A percentile compares a stretch with the other conserved stretches of the same genome.
Conservation (phyloP, 495 filamentous ascomycete genomes). For the Xylaria scruposa region DNA sequence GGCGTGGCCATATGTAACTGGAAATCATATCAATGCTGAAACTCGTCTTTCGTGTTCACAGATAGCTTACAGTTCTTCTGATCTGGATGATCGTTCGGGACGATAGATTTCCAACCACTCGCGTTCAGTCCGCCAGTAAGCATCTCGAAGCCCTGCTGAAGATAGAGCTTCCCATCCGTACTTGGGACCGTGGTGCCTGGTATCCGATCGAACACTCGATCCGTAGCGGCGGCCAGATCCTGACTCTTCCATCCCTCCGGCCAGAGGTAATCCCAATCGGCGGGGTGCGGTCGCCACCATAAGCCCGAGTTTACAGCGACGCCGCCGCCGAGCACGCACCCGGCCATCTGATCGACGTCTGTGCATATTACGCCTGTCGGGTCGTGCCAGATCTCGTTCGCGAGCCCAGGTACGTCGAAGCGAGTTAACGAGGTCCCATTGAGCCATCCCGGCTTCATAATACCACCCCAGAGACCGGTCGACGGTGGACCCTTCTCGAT, state of each 20-base stretch:
- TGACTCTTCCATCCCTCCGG: slow-evolving; percentile 68
- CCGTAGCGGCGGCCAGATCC: slow-evolving; percentile 62
- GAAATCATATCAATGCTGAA: background rate
- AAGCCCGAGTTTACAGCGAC: slow-evolving; percentile 66
- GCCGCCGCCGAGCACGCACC: slow-evolving; percentile 71
- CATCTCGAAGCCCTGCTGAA: slow-evolving; percentile 63
- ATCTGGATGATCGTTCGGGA: slow-evolving; percentile 61
- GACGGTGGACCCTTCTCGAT: slow-evolving; percentile 63
- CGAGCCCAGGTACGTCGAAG: slow-evolving; percentile 74
- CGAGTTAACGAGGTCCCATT: slow-evolving; percentile 64
- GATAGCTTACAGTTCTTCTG: slow-evolving; percentile 58
- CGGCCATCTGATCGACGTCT: slow-evolving; percentile 68
- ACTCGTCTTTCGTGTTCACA: background rate
- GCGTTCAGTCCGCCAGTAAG: slow-evolving; percentile 55
- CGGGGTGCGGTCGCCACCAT: slow-evolving; percentile 46
- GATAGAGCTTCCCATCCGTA: slow-evolving; percentile 65
- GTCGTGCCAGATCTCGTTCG: slow-evolving; percentile 63
- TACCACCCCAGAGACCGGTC: slow-evolving; percentile 58
- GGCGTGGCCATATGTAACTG: slow-evolving; percentile 56
- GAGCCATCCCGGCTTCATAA: slow-evolving; percentile 60
- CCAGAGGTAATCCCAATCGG: slow-evolving; percentile 70
- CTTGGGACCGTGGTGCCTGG: slow-evolving; percentile 68
- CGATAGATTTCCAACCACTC: slow-evolving; percentile 63
- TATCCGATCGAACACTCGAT: slow-evolving; percentile 64
- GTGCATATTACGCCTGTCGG: slow-evolving; percentile 62